A percentile compares a stretch with the other conserved stretches of the same genome.
phyloP scores from a whole-genome alignment of 495 filamentous ascomycete species.

The Aspergillus wentii region DNA sequence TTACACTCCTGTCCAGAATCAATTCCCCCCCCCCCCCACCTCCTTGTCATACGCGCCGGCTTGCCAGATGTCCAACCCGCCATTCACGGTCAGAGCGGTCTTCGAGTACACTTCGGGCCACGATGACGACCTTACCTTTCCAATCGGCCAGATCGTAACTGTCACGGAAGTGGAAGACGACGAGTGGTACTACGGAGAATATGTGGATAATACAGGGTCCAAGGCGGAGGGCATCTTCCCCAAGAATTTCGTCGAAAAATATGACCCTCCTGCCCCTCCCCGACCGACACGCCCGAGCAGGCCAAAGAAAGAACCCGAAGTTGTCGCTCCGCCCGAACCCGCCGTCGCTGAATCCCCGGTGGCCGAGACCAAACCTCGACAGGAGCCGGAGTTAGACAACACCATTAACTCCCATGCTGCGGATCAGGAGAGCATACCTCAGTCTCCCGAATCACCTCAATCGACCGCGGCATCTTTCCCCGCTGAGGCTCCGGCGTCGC shows the following conservation, averaged over 20 bases:
- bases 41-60: conserved; percentile 18
- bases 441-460: conserved; percentile 30
- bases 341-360: conserved; percentile 30
- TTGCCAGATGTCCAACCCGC: conserved; percentile 64
- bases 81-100: conserved; percentile 92
- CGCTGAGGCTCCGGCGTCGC: conserved; percentile 19
- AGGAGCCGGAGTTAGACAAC: conserved; percentile 27
- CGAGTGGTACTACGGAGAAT: conserved; percentile 95
- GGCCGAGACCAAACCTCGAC: conserved; percentile 21
- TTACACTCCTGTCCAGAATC: conserved; percentile 2
- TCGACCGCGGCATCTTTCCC: conserved; percentile 10
- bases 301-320: conserved; percentile 64
- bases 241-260: conserved; percentile 93
- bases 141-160: conserved; percentile 81
- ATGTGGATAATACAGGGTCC: conserved; percentile 64
- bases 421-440: conserved; percentile 28
- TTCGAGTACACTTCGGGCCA: conserved; percentile 89
- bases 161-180: conserved; percentile 88
- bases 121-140: conserved; percentile 90
- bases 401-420: conserved; percentile 17
- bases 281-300: conserved; percentile 68
- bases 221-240: conserved; percentile 91
- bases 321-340: conserved; percentile 32
- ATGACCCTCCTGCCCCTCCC: conserved; percentile 85
- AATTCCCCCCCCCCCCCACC: conserved; percentile 14